Percentiles rank a stretch among this genome's conserved stretches.
phyloP scores from a whole-genome alignment of 176 grass and related monocot species.

The Metroxylon sagu region DNA sequence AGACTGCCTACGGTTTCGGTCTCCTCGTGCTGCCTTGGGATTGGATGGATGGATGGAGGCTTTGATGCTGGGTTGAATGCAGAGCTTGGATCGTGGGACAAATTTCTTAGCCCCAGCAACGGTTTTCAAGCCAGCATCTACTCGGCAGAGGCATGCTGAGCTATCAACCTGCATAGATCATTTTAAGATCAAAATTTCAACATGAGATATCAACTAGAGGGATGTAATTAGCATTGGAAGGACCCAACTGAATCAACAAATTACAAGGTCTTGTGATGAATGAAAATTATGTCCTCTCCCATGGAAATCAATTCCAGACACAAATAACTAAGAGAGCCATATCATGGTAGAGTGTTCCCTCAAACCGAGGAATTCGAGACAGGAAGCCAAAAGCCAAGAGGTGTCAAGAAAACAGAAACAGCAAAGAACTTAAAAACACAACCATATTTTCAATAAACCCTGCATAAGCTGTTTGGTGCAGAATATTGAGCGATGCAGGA shows the following conservation, averaged over 20 bases:
- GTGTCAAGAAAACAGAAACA: too few relatives aligned
- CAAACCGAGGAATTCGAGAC: too few relatives aligned
- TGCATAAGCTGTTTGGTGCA: neutral
- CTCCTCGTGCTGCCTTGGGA: constrained; percentile 17
- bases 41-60: constrained; percentile 70
- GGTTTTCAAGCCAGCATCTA: constrained; percentile 31
- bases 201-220: too few relatives aligned
- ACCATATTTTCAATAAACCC: neutral
- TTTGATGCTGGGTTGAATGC: constrained; percentile 39
- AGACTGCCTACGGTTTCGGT: constrained; percentile 16
- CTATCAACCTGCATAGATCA: constrained; percentile 41
- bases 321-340: constrained; percentile 1
- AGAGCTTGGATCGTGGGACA: constrained; percentile 28
- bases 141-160: constrained; percentile 58
- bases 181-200: neutral
- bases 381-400: too few relatives aligned
- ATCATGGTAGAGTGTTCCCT: neutral
- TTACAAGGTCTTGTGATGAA: neutral
- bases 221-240: neutral
- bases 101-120: constrained; percentile 22
- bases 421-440: neutral
- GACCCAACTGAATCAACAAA: neutral
- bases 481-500: neutral
- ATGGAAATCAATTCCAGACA: neutral
- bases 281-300: neutral